phyloP scores from a whole-genome alignment of 129 eudicot species.

The Dittrichia graveolens region DNA sequence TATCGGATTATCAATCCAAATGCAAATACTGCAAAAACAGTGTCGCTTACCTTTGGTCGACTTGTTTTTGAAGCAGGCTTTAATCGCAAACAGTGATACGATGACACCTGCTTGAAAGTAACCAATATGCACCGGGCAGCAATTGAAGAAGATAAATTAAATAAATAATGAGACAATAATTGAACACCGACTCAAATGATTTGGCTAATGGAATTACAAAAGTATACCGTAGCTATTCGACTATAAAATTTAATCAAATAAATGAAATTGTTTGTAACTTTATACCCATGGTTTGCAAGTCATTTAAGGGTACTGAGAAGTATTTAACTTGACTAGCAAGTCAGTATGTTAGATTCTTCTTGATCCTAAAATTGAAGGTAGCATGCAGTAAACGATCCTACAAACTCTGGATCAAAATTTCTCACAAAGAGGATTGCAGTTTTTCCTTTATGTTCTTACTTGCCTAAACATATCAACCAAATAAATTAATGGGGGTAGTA shows the following conservation, averaged over 20 bases:
- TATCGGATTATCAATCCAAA: no score
- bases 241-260: constrained; percentile 13
- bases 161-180: no score
- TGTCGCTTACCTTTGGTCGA: no score
- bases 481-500: neutral
- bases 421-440: neutral
- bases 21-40: no score
- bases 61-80: no score
- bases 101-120: no score
- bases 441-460: constrained; percentile 12
- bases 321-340: constrained; percentile 13
- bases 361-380: constrained; percentile 15
- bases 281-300: constrained; percentile 23
- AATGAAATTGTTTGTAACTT: neutral
- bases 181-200: neutral
- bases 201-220: neutral
- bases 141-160: no score
- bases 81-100: no score
- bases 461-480: constrained; percentile 20
- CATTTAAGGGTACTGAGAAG: constrained; percentile 2
- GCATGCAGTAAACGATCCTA: constrained; percentile 6
- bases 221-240: constrained; percentile 14
- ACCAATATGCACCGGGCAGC: no score
- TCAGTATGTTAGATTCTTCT: constrained; percentile 28
- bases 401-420: constrained; percentile 15